Conservation (phyloP, 768 basidiomycete genomes). For the Collybia mongolica region DNA sequence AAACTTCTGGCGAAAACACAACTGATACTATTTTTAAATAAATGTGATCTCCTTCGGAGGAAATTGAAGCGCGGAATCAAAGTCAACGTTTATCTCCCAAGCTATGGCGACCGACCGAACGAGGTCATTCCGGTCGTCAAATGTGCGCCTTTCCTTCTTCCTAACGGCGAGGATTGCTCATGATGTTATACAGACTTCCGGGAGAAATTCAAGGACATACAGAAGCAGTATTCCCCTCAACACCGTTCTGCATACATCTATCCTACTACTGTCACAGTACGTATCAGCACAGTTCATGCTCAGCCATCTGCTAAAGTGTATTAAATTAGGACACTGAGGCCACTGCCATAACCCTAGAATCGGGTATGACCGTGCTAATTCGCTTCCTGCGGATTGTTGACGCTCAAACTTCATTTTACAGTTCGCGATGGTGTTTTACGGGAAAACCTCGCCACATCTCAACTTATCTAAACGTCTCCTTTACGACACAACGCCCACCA, state of each 20-base stretch:
- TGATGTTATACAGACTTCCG: constrained; percentile 47
- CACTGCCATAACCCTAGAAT: constrained; percentile 58
- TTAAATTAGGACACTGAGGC: constrained; percentile 54
- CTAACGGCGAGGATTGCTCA: neutral
- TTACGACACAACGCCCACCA: neutral
- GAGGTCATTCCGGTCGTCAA: constrained; percentile 59
- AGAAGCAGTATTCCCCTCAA: constrained; percentile 53
- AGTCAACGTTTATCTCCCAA: constrained; percentile 59
- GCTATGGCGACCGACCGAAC: constrained; percentile 69
- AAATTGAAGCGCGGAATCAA: constrained; percentile 60
- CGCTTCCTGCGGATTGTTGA: neutral
- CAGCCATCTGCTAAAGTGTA: neutral
- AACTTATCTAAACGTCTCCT: constrained; percentile 40
- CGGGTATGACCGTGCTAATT: constrained; percentile 33
- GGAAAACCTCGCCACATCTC: constrained; percentile 51
- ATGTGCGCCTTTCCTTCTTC: constrained; percentile 44
- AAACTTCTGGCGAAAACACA: constrained; percentile 60
- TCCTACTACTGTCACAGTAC: constrained; percentile 67
- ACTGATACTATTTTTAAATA: constrained; percentile 65
- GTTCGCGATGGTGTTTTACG: constrained; percentile 65
- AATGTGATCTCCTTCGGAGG: constrained; percentile 65
- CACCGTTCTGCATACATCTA: constrained; percentile 61
- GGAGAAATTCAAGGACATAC: constrained; percentile 69
- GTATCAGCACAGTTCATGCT: constrained; percentile 17
- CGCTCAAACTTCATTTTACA: constrained; percentile 17